These are phyloP conservation scores for Botrytis byssoidea DNA, from an alignment of 2,329 filamentous ascomycete genomes.

Conservation along the genomic window DNA sequence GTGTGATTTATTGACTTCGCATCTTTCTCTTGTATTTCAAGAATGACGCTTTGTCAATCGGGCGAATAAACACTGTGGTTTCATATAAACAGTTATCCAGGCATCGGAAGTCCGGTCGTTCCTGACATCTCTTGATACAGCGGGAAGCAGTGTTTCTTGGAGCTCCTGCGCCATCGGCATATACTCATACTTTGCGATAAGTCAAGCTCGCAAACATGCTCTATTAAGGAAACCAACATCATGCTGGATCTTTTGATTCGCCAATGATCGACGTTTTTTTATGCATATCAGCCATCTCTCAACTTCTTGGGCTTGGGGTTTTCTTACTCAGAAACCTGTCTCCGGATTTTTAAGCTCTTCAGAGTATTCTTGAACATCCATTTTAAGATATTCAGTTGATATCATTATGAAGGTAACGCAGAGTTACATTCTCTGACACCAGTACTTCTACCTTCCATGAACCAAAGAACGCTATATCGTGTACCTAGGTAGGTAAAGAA, in stretches of 20 bases:
- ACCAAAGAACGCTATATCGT: too few relatives aligned
- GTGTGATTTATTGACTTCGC: background rate
- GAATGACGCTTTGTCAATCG: background rate
- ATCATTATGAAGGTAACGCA: background rate
- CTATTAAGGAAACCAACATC: too few relatives aligned
- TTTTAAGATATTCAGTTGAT: background rate
- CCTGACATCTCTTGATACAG: background rate
- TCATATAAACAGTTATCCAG: background rate
- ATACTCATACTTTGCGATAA: background rate
- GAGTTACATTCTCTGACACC: background rate
- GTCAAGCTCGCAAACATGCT: background rate
- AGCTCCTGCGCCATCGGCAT: background rate
- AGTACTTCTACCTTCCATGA: too few relatives aligned
- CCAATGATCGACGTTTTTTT: background rate
- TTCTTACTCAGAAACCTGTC: background rate
- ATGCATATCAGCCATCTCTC: background rate
- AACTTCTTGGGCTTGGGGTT: background rate
- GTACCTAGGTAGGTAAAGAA: background rate
- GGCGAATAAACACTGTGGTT: background rate
- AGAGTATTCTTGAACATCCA: background rate
- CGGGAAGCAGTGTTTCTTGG: background rate
- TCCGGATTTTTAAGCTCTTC: background rate
- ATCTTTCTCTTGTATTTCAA: background rate
- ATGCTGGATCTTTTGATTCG: background rate
- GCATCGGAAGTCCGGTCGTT: slow-evolving; percentile 1